Conservation (phyloP, 2,329 filamentous ascomycete genomes). For the Pseudopithomyces chartarum region DNA sequence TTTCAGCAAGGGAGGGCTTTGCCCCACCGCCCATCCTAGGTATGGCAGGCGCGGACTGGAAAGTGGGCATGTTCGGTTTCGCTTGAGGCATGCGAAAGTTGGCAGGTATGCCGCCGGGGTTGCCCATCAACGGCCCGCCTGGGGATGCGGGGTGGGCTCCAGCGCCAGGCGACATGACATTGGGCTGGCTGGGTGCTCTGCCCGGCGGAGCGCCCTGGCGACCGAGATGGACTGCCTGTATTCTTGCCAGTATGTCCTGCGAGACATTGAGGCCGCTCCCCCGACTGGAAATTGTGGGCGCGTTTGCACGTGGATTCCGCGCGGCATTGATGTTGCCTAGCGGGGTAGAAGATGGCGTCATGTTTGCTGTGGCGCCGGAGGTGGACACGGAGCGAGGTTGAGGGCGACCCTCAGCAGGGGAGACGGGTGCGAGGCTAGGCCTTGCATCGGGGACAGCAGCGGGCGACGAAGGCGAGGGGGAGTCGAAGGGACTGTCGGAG, state of each 20-base stretch:
- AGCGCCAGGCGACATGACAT: slow-evolving; percentile 30
- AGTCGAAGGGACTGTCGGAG: slow-evolving; percentile 38
- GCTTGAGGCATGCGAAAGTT: slow-evolving; percentile 51
- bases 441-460: slow-evolving; percentile 26
- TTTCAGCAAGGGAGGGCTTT: slow-evolving; percentile 68
- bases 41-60: slow-evolving; percentile 56
- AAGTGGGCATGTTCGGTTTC: slow-evolving; percentile 47
- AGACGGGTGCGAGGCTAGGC: slow-evolving; percentile 23
- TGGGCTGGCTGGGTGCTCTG: slow-evolving; percentile 30
- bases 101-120: slow-evolving; percentile 47
- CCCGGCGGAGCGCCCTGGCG: slow-evolving; percentile 61
- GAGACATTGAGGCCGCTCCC: slow-evolving; percentile 58
- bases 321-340: slow-evolving; percentile 76
- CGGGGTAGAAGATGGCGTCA: slow-evolving; percentile 84
- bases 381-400: slow-evolving; percentile 66
- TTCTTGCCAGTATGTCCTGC: slow-evolving; percentile 69
- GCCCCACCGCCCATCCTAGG: slow-evolving; percentile 52
- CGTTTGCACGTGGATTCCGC: slow-evolving; percentile 56
- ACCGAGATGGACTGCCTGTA: slow-evolving; percentile 72
- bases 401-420: slow-evolving; percentile 48
- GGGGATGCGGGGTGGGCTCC: slow-evolving; percentile 30
- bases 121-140: slow-evolving; percentile 28
- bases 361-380: slow-evolving; percentile 53
- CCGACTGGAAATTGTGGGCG: slow-evolving; percentile 51
- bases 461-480: slow-evolving; percentile 38